Percentiles rank a stretch among this genome's conserved stretches.
Conservation (phyloP, 164 flowering plant species). For the Tinospora cordifolia region DNA sequence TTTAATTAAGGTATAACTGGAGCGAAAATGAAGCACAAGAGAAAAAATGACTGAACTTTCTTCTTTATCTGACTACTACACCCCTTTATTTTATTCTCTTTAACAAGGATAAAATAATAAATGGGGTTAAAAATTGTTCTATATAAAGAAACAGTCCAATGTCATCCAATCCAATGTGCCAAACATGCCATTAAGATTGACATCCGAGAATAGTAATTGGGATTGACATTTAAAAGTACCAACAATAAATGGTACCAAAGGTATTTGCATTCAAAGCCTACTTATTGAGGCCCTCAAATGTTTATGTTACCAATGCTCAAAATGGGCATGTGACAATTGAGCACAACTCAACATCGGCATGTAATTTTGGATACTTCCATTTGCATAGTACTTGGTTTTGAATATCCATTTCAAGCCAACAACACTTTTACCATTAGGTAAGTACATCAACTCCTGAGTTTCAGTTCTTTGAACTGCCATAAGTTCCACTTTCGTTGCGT, state of each 20-base stretch:
- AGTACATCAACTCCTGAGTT: not conserved
- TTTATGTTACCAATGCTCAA: no score
- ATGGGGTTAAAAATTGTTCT: not conserved
- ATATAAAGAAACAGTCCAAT: no score
- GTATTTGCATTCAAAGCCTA: not conserved
- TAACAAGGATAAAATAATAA: not conserved
- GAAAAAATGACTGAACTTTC: no score
- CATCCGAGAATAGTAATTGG: no score
- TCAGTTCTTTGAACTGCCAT: not conserved
- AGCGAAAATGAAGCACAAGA: no score
- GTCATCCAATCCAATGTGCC: no score
- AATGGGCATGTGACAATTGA: no score
- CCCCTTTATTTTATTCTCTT: not conserved
- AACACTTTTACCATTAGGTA: not conserved
- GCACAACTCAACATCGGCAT: not conserved
- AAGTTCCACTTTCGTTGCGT: not conserved
- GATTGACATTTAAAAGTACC: no score
- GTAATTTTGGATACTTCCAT: not conserved
- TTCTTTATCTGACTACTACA: not conserved
- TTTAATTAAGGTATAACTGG: no score
- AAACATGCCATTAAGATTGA: not conserved
- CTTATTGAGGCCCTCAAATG: no score
- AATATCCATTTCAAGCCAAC: not conserved
- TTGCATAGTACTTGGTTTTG: not conserved
- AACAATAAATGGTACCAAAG: not conserved